phyloP scores from a whole-genome alignment of 768 basidiomycete species.

The Amanita muscaria region DNA sequence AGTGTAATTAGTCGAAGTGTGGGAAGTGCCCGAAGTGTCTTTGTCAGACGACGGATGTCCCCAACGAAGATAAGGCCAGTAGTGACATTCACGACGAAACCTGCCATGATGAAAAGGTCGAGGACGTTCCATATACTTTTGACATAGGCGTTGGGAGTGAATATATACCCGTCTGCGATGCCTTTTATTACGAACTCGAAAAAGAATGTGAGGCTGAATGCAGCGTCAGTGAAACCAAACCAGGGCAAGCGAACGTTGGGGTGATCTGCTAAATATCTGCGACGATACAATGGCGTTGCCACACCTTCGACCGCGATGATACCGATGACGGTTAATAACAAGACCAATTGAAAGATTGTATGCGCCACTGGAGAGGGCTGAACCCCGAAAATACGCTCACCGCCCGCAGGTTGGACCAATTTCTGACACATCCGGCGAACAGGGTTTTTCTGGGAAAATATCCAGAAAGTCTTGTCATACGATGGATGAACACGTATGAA shows the following conservation, averaged over 20 bases:
- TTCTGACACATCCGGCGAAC: constrained; percentile 74
- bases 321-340: constrained; percentile 70
- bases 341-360: constrained; percentile 62
- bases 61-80: constrained; percentile 69
- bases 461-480: constrained; percentile 86
- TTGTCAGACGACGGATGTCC: constrained; percentile 72
- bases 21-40: constrained; percentile 80
- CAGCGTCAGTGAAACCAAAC: constrained; percentile 78
- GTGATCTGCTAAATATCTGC: constrained; percentile 51
- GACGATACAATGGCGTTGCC: constrained; percentile 80
- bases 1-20: constrained; percentile 87
- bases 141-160: constrained; percentile 87
- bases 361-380: constrained; percentile 56
- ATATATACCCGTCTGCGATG: constrained; percentile 85
- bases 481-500: constrained; percentile 85
- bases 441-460: constrained; percentile 73
- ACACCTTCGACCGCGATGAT: constrained; percentile 77
- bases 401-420: constrained; percentile 72
- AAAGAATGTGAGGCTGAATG: constrained; percentile 63
- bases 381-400: constrained; percentile 82
- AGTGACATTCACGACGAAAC: constrained; percentile 65
- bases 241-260: constrained; percentile 64
- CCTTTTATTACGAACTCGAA: constrained; percentile 85
- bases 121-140: constrained; percentile 88
- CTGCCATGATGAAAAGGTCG: constrained; percentile 78